phyloP scores from a whole-genome alignment of 2,329 filamentous ascomycete species.

The Trichocomaceae sp. region DNA sequence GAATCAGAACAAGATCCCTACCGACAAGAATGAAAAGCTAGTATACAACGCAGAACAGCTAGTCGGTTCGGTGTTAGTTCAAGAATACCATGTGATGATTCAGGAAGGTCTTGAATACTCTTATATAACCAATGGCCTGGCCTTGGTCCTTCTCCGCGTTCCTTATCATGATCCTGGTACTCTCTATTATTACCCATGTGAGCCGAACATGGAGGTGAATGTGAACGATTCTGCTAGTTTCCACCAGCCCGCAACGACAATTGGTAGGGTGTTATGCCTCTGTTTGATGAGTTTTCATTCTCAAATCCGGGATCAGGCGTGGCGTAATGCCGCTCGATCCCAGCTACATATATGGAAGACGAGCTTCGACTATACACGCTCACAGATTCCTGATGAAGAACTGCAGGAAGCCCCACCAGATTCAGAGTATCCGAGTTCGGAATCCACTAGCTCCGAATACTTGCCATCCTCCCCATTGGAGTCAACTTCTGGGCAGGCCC shows the following conservation, averaged over 20 bases:
- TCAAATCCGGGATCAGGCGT: conserved; percentile 17
- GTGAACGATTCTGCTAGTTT: conserved; percentile 1
- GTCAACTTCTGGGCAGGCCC: too few species aligned
- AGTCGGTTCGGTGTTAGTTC: too few species aligned
- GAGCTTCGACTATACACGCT: conserved; percentile 17
- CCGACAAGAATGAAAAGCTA: too few species aligned
- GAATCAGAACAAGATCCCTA: too few species aligned
- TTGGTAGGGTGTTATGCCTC: conserved; percentile 18
- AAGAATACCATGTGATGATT: too few species aligned
- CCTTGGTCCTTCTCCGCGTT: too few species aligned
- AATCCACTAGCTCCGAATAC: too few species aligned
- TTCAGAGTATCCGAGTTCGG: conserved; percentile 16
- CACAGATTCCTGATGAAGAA: conserved; percentile 19
- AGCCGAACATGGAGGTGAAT: conserved; percentile 19
- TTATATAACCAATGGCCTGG: too few species aligned
- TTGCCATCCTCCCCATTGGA: too few species aligned
- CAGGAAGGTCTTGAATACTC: too few species aligned
- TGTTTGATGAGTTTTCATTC: conserved; percentile 15
- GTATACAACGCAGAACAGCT: too few species aligned
- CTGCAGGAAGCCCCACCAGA: conserved; percentile 15
- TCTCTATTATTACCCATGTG: conserved; percentile 24
- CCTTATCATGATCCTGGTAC: conserved; percentile 9
- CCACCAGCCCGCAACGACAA: conserved; percentile 15
- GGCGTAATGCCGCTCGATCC: conserved; percentile 16
- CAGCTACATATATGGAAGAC: conserved; percentile 18